A percentile compares a stretch with the other conserved stretches of the same genome.
Evolutionary conservation across 2,329 filamentous ascomycete genomes (phyloP).

Genomic region (Aspergillus novofumigatus): DNA sequence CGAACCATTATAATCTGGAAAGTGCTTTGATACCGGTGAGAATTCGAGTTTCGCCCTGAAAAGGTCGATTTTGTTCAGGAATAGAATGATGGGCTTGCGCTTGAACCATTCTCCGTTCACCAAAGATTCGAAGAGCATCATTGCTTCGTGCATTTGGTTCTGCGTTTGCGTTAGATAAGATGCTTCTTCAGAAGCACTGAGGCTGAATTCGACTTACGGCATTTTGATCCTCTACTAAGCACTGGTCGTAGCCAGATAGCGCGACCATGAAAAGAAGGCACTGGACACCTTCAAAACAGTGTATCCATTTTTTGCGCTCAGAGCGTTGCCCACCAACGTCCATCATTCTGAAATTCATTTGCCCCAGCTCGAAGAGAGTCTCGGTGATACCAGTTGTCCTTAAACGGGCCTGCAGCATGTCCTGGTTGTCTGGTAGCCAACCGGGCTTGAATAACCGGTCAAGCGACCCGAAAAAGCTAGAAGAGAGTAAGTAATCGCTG

Average conservation of each 20-base stretch:
- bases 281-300: constrained; percentile 92
- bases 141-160: constrained; percentile 89
- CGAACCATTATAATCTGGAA: constrained; percentile 73
- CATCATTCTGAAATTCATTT: constrained; percentile 95
- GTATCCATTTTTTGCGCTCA: constrained; percentile 96
- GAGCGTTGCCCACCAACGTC: constrained; percentile 89
- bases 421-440: constrained; percentile 89
- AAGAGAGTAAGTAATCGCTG: constrained; percentile 9
- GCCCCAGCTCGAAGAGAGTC: constrained; percentile 85
- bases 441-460: constrained; percentile 70
- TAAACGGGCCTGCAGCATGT: constrained; percentile 84
- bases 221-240: constrained; percentile 91
- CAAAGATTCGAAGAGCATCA: constrained; percentile 83
- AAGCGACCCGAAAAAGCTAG: constrained; percentile 76
- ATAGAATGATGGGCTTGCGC: constrained; percentile 75
- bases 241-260: constrained; percentile 95
- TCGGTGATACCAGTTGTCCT: constrained; percentile 95
- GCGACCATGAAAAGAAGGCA: constrained; percentile 90
- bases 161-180: constrained; percentile 32
- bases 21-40: constrained; percentile 69
- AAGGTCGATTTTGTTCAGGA: constrained; percentile 83
- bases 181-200: not conserved
- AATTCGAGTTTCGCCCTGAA: constrained; percentile 71
- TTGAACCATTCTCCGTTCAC: constrained; percentile 85
- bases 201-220: constrained; percentile 60